Evolutionary conservation across 306 rosid species (phyloP), one percentile per base, ranked within the genome.

Genomic region (Cicer arietinum): DNA sequence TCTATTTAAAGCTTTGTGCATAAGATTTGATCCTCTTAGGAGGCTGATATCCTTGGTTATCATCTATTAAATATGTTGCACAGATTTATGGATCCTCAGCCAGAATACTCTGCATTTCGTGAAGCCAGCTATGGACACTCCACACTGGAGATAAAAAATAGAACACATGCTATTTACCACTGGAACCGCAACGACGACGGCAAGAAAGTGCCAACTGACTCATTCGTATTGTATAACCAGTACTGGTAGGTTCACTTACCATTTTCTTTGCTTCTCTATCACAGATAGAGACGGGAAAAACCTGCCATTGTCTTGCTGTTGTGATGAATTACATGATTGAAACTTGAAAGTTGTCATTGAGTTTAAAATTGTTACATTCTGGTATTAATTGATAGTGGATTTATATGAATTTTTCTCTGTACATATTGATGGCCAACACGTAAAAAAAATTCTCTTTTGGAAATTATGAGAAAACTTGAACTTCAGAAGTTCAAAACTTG

Each of bases 101-200:
- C 99, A 57, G 89, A 90, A 17, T 95, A 92, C 80, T 95, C 98
- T 54, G 98, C 99, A 0, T 95, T 90, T 80, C 84, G 97, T 52
- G 99, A 95, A 88, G 96, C 98, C 8, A 92, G 97, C 85, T 95
- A 86, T 78, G 99, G 99, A 39, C 99, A 95, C 83, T 92, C 97
- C 3, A 95, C 96, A 7, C 51, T 95, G 85, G 98, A 95, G 81
- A 84, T 92, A 48, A 84, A 74, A 71, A 95, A 92, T 67, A 84
- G 91, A 82, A 95, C 98, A 3, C 96, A 90, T 84, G 99, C 99
- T 57, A 10, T 92, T 50, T 95, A 95, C 84, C 98, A 92, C 67
- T 95, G 99, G 99, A 95, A 92, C 81, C 99, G 99, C 75, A 95
- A 95, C 51, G 99, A 92, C 17, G 97, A 89, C 0, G 98, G 99